Evolutionary conservation across 371 early-diverging fungal species (phyloP).

Genomic region (Mortierella sp.): DNA sequence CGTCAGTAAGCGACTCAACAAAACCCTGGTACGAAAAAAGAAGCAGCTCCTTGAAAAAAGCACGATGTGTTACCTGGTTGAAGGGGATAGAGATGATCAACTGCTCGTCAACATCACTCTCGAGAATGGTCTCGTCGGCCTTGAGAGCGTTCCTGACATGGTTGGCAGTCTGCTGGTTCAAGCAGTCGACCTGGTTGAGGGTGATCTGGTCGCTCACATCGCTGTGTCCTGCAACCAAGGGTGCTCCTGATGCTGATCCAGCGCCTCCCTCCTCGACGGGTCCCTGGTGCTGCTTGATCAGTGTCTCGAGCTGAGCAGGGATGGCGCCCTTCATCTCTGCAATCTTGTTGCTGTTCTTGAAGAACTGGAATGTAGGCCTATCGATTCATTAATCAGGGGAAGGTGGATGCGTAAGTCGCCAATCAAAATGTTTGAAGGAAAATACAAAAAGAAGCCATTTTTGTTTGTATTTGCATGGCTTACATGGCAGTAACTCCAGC

Average conservation of each 20-base stretch:
- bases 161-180: constrained; percentile 86
- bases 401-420: background rate
- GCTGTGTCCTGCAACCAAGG: constrained; percentile 23
- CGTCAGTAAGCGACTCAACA: too few relatives aligned
- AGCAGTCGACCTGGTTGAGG: constrained; percentile 84
- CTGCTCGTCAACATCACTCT: constrained; percentile 96
- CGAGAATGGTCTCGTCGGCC: constrained; percentile 74
- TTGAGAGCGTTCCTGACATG: constrained; percentile 83
- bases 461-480: background rate
- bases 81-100: constrained; percentile 89
- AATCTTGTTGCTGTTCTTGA: constrained; percentile 72
- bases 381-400: too few relatives aligned
- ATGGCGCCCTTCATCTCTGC: constrained; percentile 81
- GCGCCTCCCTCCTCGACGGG: constrained; percentile 57
- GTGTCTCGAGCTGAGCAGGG: constrained; percentile 63
- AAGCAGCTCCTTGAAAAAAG: too few relatives aligned
- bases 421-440: background rate
- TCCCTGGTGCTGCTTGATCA: constrained; percentile 72
- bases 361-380: constrained; percentile 77
- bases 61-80: constrained; percentile 83
- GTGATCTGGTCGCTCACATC: constrained; percentile 81
- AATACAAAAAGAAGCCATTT: background rate
- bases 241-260: constrained; percentile 20
- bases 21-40: too few relatives aligned
- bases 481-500: constrained; percentile 62